Percentiles rank a stretch among this genome's conserved stretches.
Evolutionary conservation across 1,139 yeast species (phyloP).

Genomic region (Wickerhamomyces sp.): DNA sequence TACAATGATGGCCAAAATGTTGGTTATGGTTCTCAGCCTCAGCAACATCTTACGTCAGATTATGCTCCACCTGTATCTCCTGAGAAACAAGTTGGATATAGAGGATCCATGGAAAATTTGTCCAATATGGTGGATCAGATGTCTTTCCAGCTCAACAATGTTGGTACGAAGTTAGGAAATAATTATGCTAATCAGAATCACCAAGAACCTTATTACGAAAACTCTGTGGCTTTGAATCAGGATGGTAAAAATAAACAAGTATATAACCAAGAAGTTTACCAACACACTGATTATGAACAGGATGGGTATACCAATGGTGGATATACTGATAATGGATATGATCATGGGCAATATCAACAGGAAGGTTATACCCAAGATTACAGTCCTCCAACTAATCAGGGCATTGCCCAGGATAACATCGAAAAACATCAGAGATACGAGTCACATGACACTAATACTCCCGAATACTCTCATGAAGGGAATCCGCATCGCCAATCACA

Average conservation of each 20-base stretch:
- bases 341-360: not conserved
- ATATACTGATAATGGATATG: not conserved
- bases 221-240: not conserved
- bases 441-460: no score
- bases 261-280: not conserved
- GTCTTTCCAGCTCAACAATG: slow-evolving; percentile 24
- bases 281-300: not conserved
- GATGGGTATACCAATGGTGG: not conserved
- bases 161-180: slow-evolving; percentile 14
- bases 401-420: not conserved
- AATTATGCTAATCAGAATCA: not conserved
- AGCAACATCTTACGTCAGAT: not conserved
- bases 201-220: no score
- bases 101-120: slow-evolving; percentile 16
- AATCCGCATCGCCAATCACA: no score
- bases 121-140: slow-evolving; percentile 31
- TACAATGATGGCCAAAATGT: no score
- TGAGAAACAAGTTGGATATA: not conserved
- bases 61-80: not conserved
- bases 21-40: not conserved
- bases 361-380: no score
- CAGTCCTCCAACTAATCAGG: no score
- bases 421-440: not conserved
- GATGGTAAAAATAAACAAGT: not conserved
- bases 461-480: no score